These are phyloP conservation scores for Saccharomyces hybrid DNA, from an alignment of 1,139 yeast species.

Conservation along the genomic window DNA sequence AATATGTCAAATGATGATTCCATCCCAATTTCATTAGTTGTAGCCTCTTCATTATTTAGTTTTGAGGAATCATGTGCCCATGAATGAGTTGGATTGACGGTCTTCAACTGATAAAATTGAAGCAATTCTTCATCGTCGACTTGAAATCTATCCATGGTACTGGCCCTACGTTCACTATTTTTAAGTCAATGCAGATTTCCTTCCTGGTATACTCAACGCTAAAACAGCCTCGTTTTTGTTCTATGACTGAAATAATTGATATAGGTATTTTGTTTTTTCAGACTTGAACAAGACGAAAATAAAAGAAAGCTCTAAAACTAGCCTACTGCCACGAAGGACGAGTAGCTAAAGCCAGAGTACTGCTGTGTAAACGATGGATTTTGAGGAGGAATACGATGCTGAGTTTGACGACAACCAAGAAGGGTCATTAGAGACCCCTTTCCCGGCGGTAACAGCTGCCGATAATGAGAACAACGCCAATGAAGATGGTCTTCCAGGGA, in stretches of 20 bases:
- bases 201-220: not conserved
- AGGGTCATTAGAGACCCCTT: slow-evolving; percentile 26
- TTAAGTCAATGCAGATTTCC: slow-evolving; percentile 31
- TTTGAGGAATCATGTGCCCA: slow-evolving; percentile 35
- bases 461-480: slow-evolving; percentile 15
- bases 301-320: slow-evolving; percentile 36
- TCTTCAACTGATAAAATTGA: slow-evolving; percentile 37
- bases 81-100: slow-evolving; percentile 34
- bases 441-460: slow-evolving; percentile 3
- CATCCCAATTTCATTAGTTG: not conserved
- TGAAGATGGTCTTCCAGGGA: slow-evolving; percentile 7
- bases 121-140: slow-evolving; percentile 30
- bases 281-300: slow-evolving; percentile 35
- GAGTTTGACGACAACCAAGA: slow-evolving; percentile 40
- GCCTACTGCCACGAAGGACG: slow-evolving; percentile 5
- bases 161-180: too few relatives aligned
- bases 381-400: slow-evolving; percentile 35
- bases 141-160: slow-evolving; percentile 9
- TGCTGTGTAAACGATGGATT: slow-evolving; percentile 21
- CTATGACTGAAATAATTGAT: not conserved
- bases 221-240: not conserved
- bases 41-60: slow-evolving; percentile 10
- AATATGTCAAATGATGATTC: slow-evolving; percentile 32
- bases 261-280: not conserved
- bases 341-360: not conserved